Percentiles rank a stretch among this genome's conserved stretches.
Conservation (phyloP, 805 yeast species). For the Yamadazyma insecticola region DNA sequence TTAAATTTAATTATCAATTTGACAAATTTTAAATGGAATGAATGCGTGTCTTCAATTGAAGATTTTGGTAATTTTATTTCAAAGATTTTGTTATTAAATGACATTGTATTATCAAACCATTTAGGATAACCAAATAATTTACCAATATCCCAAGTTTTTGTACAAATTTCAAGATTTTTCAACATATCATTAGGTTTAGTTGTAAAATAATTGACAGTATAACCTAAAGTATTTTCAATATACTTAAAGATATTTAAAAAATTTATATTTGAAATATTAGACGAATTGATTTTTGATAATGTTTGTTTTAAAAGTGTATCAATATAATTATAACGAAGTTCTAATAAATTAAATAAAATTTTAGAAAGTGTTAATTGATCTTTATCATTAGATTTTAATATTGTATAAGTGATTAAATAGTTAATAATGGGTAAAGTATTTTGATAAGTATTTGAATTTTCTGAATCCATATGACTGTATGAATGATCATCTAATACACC, state of each 20-base stretch:
- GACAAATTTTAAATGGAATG: no score
- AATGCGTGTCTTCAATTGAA: no score
- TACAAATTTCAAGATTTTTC: slow-evolving; percentile 5
- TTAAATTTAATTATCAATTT: no score
- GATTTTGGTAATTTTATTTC: neutral
- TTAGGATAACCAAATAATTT: slow-evolving; percentile 26
- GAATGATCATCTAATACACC: neutral
- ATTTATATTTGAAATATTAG: slow-evolving; percentile 15
- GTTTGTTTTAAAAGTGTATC: neutral
- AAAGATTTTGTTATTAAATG: no score
- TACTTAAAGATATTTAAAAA: slow-evolving; percentile 26
- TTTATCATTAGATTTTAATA: slow-evolving; percentile 16
- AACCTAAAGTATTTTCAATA: slow-evolving; percentile 30
- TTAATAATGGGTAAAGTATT: slow-evolving; percentile 24
- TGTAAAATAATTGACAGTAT: slow-evolving; percentile 20
- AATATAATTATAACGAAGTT: slow-evolving; percentile 19
- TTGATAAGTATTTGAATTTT: slow-evolving; percentile 5
- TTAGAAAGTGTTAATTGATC: slow-evolving; percentile 12
- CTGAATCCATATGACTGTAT: neutral
- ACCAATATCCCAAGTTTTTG: slow-evolving; percentile 22
- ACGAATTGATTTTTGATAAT: neutral
- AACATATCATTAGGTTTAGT: slow-evolving; percentile 4
- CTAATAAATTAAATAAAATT: slow-evolving; percentile 18
- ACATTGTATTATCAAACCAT: slow-evolving; percentile 24
- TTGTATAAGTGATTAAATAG: slow-evolving; percentile 26